A percentile compares a stretch with the other conserved stretches of the same genome.
These are phyloP conservation scores for Quercus bicolor DNA, from an alignment of 306 rosid genomes.

Conservation along the genomic window DNA sequence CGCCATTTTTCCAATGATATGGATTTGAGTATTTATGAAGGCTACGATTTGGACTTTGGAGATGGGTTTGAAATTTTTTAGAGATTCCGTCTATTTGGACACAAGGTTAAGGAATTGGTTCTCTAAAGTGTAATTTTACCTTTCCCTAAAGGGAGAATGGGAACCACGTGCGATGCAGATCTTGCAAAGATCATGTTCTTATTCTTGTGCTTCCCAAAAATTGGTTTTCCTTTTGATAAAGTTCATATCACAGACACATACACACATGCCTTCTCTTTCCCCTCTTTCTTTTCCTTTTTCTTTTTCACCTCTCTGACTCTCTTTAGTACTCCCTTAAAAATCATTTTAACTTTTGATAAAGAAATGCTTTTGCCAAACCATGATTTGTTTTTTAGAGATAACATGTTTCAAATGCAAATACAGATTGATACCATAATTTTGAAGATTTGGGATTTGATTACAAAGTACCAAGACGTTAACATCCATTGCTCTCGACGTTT, in stretches of 20 bases:
- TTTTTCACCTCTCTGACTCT: neutral
- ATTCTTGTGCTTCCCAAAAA: constrained; percentile 22
- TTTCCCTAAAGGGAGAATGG: constrained; percentile 14
- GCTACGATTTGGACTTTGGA: neutral
- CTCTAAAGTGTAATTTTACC: constrained; percentile 2
- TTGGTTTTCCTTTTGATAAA: constrained; percentile 1
- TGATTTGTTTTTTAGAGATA: neutral
- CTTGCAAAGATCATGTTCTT: constrained; percentile 44
- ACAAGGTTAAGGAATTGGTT: constrained; percentile 38
- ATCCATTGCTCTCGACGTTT: constrained; percentile 14
- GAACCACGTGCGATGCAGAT: constrained; percentile 28
- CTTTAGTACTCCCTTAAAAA: constrained; percentile 1
- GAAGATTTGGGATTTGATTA: constrained; percentile 22
- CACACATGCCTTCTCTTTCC: neutral
- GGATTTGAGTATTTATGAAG: constrained; percentile 26
- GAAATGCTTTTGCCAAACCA: neutral
- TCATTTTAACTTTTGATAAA: constrained; percentile 9
- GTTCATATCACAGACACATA: neutral
- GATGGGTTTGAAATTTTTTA: constrained; percentile 12
- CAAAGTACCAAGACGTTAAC: constrained; percentile 25
- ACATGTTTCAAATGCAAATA: neutral
- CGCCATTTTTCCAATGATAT: neutral
- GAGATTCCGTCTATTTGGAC: constrained; percentile 21
- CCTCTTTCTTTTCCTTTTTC: neutral
- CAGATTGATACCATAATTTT: neutral